Evolutionary conservation across 371 early-diverging fungal species (phyloP).

Genomic region (Haplosporangium sp.): DNA sequence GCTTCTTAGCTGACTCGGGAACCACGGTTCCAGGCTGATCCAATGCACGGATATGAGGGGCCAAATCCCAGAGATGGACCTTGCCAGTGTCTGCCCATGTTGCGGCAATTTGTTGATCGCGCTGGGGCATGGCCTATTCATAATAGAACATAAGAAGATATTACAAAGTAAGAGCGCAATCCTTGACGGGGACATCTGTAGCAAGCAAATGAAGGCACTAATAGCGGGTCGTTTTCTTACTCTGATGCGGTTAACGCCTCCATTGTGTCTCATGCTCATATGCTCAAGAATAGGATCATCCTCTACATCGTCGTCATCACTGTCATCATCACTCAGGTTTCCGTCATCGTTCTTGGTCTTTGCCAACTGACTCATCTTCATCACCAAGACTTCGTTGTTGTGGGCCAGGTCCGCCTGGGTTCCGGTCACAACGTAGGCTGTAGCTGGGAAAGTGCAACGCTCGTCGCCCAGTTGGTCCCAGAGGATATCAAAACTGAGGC

Average conservation of each 20-base stretch:
- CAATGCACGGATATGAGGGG: slow-evolving; percentile 76
- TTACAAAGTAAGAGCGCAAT: background rate
- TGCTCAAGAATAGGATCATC: slow-evolving; percentile 94
- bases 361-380: slow-evolving; percentile 94
- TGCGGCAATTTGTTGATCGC: slow-evolving; percentile 77
- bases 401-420: slow-evolving; percentile 88
- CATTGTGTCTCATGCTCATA: slow-evolving; percentile 83
- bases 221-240: slow-evolving; percentile 38
- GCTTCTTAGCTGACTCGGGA: slow-evolving; percentile 73
- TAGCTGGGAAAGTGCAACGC: slow-evolving; percentile 89
- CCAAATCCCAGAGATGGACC: slow-evolving; percentile 91
- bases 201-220: background rate
- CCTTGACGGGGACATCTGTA: no score
- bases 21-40: slow-evolving; percentile 82
- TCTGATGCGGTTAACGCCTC: slow-evolving; percentile 94
- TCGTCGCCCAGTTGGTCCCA: slow-evolving; percentile 85
- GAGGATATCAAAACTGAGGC: slow-evolving; percentile 94
- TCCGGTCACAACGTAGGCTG: slow-evolving; percentile 94
- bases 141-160: background rate
- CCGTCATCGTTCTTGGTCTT: slow-evolving; percentile 90
- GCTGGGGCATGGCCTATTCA: slow-evolving; percentile 67
- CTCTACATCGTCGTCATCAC: slow-evolving; percentile 86
- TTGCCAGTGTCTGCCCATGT: slow-evolving; percentile 96
- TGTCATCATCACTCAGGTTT: slow-evolving; percentile 73
- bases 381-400: slow-evolving; percentile 90